phyloP scores from a whole-genome alignment of 306 rosid genomes.

The Fagus crenata region DNA sequence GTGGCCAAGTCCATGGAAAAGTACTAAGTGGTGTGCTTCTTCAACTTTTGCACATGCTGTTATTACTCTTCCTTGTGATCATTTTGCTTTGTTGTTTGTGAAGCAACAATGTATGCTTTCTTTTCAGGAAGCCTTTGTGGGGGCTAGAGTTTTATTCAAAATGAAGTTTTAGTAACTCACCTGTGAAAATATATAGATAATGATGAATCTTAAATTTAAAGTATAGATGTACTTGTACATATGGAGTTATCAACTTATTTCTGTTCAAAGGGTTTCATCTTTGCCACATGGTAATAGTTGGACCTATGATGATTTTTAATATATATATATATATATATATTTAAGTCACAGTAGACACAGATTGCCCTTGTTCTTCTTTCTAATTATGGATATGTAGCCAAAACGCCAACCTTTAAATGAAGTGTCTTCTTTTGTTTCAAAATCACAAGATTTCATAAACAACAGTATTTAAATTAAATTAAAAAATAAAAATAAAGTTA shows the following conservation, averaged over 20 bases:
- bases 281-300: too few species aligned
- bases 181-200: not conserved
- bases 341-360: too few species aligned
- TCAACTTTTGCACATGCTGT: slow-evolving; percentile 2
- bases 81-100: not conserved
- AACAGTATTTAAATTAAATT: too few species aligned
- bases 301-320: too few species aligned
- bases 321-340: too few species aligned
- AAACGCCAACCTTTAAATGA: too few species aligned
- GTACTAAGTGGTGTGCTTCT: not conserved
- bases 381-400: too few species aligned
- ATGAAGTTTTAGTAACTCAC: not conserved
- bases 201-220: not conserved
- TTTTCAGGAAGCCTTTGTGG: not conserved
- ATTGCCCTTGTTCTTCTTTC: too few species aligned
- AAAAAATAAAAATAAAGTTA: too few species aligned
- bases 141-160: not conserved
- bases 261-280: too few species aligned
- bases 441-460: too few species aligned
- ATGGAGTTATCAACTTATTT: not conserved
- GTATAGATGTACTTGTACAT: not conserved
- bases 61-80: slow-evolving; percentile 2
- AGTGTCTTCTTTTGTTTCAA: too few species aligned
- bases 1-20: not conserved
- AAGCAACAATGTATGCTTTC: not conserved